Percentiles rank a stretch among this genome's conserved stretches.
Evolutionary conservation across 495 filamentous ascomycete species (phyloP).

Genomic region (Aeminium ludgeri): DNA sequence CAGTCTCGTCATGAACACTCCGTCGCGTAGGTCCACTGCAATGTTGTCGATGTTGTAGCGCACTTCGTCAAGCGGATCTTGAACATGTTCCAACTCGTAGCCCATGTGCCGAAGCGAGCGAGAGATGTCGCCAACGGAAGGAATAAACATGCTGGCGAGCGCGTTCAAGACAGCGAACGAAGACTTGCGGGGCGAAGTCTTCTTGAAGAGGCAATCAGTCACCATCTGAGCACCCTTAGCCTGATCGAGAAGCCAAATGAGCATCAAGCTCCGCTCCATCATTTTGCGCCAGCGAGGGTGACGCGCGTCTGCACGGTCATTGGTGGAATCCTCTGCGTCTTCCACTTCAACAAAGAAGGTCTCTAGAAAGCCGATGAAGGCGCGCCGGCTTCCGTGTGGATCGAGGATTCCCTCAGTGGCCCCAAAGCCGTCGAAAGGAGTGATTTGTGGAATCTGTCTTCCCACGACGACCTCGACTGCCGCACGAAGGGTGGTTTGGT

Average conservation of each 20-base stretch:
- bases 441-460: slow-evolving; percentile 33
- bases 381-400: slow-evolving; percentile 14
- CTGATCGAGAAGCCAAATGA: slow-evolving; percentile 43
- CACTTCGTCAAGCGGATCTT: slow-evolving; percentile 43
- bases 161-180: slow-evolving; percentile 38
- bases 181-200: slow-evolving; percentile 37
- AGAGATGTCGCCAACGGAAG: slow-evolving; percentile 42
- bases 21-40: slow-evolving; percentile 48
- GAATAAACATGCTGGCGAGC: slow-evolving; percentile 36
- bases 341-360: slow-evolving; percentile 43
- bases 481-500: slow-evolving; percentile 31
- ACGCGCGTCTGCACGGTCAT: slow-evolving; percentile 19
- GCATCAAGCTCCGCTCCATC: slow-evolving; percentile 42
- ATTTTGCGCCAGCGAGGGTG: slow-evolving; percentile 37
- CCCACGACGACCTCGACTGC: slow-evolving; percentile 46
- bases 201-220: slow-evolving; percentile 29
- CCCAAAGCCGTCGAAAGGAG: background rate
- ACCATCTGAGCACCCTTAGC: slow-evolving; percentile 27
- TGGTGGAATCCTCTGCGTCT: slow-evolving; percentile 24
- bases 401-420: slow-evolving; percentile 6
- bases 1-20: slow-evolving; percentile 40
- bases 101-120: slow-evolving; percentile 39
- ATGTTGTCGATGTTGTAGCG: slow-evolving; percentile 42
- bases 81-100: slow-evolving; percentile 36
- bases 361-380: slow-evolving; percentile 37